Evolutionary conservation across 2,329 filamentous ascomycete species (phyloP).

Genomic region (Fusarium nygamai): DNA sequence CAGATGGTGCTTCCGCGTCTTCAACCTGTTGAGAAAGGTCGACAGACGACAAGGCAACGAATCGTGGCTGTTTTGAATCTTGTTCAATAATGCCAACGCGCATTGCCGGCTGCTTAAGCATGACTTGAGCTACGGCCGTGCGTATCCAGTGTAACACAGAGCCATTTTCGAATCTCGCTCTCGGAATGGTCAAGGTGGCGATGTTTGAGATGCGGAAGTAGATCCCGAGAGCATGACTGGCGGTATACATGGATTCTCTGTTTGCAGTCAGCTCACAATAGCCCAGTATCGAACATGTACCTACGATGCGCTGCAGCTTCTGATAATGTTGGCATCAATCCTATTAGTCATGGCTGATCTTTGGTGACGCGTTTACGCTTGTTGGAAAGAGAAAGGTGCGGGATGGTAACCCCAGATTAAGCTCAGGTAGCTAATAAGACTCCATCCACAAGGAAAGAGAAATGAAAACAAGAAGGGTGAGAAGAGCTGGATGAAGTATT

Average conservation of each 20-base stretch:
- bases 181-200: accelerated
- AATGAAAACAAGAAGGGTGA: too few relatives aligned
- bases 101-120: not conserved
- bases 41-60: not conserved
- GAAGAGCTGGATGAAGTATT: too few relatives aligned
- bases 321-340: not conserved
- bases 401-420: too few relatives aligned
- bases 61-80: not conserved
- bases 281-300: not conserved
- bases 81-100: not conserved
- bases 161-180: accelerated
- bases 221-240: not conserved
- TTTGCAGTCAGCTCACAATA: not conserved
- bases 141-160: not conserved
- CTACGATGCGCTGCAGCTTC: not conserved
- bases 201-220: not conserved
- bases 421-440: too few relatives aligned
- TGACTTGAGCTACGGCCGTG: not conserved
- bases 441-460: too few relatives aligned
- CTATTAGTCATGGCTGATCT: not conserved
- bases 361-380: not conserved
- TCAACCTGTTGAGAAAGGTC: not conserved
- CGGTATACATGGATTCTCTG: not conserved
- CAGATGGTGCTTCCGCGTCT: not conserved
- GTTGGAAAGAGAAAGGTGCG: not conserved